Evolutionary conservation across 495 filamentous ascomycete genomes (phyloP), one percentile per base, ranked within the genome.

Genomic region (Hypoxylon perforatum): DNA sequence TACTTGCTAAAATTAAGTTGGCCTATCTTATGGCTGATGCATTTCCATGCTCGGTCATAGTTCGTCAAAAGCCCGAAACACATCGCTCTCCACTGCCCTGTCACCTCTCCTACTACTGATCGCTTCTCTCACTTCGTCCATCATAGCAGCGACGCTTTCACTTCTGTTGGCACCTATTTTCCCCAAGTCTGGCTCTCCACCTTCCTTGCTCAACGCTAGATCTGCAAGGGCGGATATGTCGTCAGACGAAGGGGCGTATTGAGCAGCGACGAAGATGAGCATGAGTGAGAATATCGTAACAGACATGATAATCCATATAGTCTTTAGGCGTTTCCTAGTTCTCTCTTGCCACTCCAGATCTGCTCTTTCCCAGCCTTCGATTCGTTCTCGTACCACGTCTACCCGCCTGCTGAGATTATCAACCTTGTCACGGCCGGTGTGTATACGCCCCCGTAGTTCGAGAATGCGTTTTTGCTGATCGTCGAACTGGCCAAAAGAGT

Each of bases 321-420:
- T 81, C 50, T 83, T 87, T 22, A 91, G 76, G 12, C 88, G 78
- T 69, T 81, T 86, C 65, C 86, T 83, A 1, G 88, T 88, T 57
- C 81, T 85, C 59, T 87, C 87, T 78, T 92, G 88, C 88, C 87
- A 92, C 70, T 91, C 89, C 36, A 72, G 76, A 67, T 95, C 92
- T 30, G 85, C 83, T 49, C 82, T 83, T 75, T 92, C 91, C 86
- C 90, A 92, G 52, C 78, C 78, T 69, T 91, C 88, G 41, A 94
- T 89, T 55, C 86, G 82, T 48, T 80, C 70, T 41, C 86, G 78
- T 30, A 92, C 90, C 0, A 78, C 76, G 54, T 90, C 87, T 5
- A 96, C 85, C 57, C 92, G 82, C 58, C 80, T 81, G 57, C 86
- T 86, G 38, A 96, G 81, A n/a, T 75, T 74, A 38, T 86, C 79